Evolutionary conservation across 2,329 filamentous ascomycete genomes (phyloP), one percentile per base, ranked within the genome.

Genomic region (Canariomyces notabilis): DNA sequence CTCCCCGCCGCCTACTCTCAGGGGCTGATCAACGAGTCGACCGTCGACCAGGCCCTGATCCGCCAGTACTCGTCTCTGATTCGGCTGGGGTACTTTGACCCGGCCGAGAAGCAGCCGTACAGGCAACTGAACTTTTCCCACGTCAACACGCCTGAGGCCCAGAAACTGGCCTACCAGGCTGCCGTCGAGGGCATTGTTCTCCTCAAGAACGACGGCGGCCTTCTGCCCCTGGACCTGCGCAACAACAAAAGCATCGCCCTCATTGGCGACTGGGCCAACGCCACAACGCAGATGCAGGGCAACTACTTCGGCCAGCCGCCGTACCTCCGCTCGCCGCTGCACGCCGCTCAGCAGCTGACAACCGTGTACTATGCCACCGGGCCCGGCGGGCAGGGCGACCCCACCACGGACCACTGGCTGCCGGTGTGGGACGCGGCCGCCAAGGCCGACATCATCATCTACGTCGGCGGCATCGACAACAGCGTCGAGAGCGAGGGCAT

Each of bases 71-170:
- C 71, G 6, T 73, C 72, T 0, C 69, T 83, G 5, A 68, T 82
- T 12, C 68, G 70, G 2, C 65, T 74, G 0, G 79, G 79, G 2
- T 81, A 78, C 58, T 83, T 83, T 50, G 76, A 82, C 54, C 81
- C 79, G 60, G 67, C 74, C 5, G 64, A n/a, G n/a, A n/a, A n/a
- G n/a, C n/a, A n/a, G n/a, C n/a, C 70, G 35, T n/a, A n/a, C n/a
- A n/a, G n/a, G n/a, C n/a, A n/a, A n/a, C 61, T 85, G 0, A 64
- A 61, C 5, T 83, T 74, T 69, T 61, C 64, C 0, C 72, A 81
- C 49, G 79, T 84, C 32, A 71, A 75, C 38, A 74, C 71, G 0
- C 69, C 74, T 1, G 63, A 74, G 22, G 71, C 76, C 0, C 74
- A 77, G 60, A 65, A 71, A 7, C 69, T 84, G 16, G 78, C 80